phyloP scores from a whole-genome alignment of 192 early-diverging fungal species.

The Entrophospora sp. region DNA sequence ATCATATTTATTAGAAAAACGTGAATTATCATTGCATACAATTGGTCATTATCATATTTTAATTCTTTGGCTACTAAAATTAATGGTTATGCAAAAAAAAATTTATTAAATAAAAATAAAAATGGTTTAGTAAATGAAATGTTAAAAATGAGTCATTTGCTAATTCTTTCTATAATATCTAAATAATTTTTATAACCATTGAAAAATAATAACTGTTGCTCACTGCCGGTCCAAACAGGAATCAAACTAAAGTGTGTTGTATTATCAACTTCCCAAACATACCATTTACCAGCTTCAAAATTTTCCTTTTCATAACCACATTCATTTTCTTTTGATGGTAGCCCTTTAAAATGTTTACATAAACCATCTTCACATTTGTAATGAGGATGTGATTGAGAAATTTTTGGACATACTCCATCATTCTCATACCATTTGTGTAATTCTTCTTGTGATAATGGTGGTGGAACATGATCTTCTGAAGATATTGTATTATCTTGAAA shows the following conservation, averaged over 20 bases:
- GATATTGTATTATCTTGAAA: neutral
- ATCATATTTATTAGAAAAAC: no score
- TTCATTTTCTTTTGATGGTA: neutral
- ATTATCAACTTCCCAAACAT: slow-evolving; percentile 7
- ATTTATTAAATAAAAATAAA: no score
- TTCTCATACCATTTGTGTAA: slow-evolving; percentile 8
- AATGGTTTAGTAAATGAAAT: no score
- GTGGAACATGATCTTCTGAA: no score
- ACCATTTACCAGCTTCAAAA: slow-evolving; percentile 1
- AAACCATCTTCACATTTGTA: neutral
- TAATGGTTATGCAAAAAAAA: no score
- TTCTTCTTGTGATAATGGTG: neutral
- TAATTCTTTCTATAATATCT: slow-evolving; percentile 1
- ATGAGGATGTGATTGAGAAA: slow-evolving; percentile 7
- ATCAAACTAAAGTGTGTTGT: slow-evolving; percentile 4
- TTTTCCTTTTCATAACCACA: neutral
- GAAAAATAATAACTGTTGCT: slow-evolving; percentile 3
- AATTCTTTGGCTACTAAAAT: no score
- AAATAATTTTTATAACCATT: slow-evolving; percentile 7
- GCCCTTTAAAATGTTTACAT: slow-evolving; percentile 14
- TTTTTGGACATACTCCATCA: slow-evolving; percentile 10
- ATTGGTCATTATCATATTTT: no score
- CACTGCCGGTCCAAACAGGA: neutral
- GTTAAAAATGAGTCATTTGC: no score
- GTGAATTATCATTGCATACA: no score